These are phyloP conservation scores for Daldinia childiae DNA, from an alignment of 495 filamentous ascomycete species.

Conservation along the genomic window DNA sequence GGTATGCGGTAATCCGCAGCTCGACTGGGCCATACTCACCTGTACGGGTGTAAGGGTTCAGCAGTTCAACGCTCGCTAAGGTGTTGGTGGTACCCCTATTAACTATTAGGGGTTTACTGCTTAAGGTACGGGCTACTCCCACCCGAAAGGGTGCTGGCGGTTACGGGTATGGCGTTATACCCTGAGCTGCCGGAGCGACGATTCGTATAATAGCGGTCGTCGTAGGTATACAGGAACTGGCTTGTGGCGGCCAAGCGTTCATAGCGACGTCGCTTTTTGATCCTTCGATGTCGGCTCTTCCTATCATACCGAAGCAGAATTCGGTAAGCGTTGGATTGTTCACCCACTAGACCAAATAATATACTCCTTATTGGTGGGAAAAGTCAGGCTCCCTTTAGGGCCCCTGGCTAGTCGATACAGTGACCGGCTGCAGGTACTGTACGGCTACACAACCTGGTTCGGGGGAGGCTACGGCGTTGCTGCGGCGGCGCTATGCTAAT, in stretches of 20 bases:
- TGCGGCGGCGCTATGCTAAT: neutral
- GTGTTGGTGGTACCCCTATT: conserved; percentile 38
- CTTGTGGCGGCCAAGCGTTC: conserved; percentile 15
- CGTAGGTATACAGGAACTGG: conserved; percentile 13
- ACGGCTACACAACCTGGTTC: conserved; percentile 5
- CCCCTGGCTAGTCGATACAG: conserved; percentile 3
- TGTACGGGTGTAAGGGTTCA: neutral
- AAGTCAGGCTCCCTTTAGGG: neutral
- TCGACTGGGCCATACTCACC: conserved; percentile 17
- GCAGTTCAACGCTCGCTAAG: neutral
- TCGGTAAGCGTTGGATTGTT: conserved; percentile 16
- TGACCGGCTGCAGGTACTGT: neutral
- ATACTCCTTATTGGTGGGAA: conserved; percentile 3
- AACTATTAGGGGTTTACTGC: conserved; percentile 43
- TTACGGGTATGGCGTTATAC: conserved; percentile 1
- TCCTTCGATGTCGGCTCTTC: conserved; percentile 13
- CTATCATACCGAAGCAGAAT: conserved; percentile 16
- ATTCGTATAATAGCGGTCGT: neutral
- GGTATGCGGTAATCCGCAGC: conserved; percentile 14
- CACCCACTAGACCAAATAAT: conserved; percentile 7
- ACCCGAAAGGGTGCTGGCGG: conserved; percentile 4
- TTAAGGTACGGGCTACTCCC: conserved; percentile 52
- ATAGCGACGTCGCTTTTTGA: conserved; percentile 15
- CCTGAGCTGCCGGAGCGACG: neutral
- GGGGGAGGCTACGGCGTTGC: conserved; percentile 1